These are phyloP conservation scores for Magnusiomyces paraingens DNA, from an alignment of 1,139 yeast species.

Conservation along the genomic window DNA sequence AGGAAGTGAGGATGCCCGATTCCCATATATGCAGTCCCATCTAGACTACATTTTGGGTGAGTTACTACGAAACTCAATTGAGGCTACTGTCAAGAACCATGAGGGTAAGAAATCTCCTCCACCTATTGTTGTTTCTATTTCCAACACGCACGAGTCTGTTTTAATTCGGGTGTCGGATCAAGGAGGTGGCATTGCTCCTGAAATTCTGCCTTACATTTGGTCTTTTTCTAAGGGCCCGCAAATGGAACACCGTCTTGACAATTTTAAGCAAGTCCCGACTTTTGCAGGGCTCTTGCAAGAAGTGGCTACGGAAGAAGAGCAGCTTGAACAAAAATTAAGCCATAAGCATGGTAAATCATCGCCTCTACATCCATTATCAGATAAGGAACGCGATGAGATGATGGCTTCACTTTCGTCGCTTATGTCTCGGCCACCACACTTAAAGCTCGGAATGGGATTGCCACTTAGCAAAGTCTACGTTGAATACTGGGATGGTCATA, in stretches of 20 bases:
- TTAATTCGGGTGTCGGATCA: conserved; percentile 77
- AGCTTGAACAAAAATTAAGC: not conserved
- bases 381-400: conserved; percentile 20
- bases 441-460: conserved; percentile 76
- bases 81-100: conserved; percentile 57
- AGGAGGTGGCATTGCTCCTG: conserved; percentile 76
- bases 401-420: conserved; percentile 45
- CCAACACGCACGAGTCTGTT: conserved; percentile 59
- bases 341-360: not conserved
- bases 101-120: conserved; percentile 39
- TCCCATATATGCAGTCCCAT: conserved; percentile 83
- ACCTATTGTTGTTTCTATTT: conserved; percentile 65
- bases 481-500: conserved; percentile 92
- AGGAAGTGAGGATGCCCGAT: conserved; percentile 52
- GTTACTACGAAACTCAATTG: conserved; percentile 73
- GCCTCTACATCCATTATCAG: not conserved
- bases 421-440: conserved; percentile 64
- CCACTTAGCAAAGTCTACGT: conserved; percentile 91
- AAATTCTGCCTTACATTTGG: conserved; percentile 62
- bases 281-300: conserved; percentile 36
- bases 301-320: conserved; percentile 13
- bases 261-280: conserved; percentile 34
- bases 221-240: conserved; percentile 48
- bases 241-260: conserved; percentile 26
- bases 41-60: conserved; percentile 82